phyloP scores from a whole-genome alignment of 305 asterid species.

The Solanum hybrid region DNA sequence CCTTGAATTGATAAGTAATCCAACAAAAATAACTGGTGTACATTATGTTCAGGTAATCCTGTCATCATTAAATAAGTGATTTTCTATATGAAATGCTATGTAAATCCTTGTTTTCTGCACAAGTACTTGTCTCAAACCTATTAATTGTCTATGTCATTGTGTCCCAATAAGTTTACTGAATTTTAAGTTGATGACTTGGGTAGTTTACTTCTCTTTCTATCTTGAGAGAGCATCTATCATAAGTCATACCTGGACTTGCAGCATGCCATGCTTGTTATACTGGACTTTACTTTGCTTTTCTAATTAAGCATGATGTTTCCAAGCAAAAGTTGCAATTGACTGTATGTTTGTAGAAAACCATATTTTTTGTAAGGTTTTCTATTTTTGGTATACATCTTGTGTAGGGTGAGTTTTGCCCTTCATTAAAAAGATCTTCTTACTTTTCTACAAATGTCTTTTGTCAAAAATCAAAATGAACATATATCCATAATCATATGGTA shows the following conservation, averaged over 20 bases:
- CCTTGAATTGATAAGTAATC: constrained; percentile 74
- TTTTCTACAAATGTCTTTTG: background rate
- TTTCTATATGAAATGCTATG: background rate
- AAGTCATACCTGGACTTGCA: background rate
- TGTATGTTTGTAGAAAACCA: background rate
- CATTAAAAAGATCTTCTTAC: background rate
- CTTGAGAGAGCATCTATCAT: background rate
- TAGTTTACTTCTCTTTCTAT: background rate
- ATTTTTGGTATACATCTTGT: background rate
- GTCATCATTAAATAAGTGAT: background rate
- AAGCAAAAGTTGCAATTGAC: background rate
- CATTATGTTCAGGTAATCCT: constrained; percentile 88
- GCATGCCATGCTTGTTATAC: background rate
- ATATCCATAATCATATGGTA: background rate
- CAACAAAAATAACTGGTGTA: constrained; percentile 91
- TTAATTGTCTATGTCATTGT: background rate
- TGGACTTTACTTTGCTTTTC: background rate
- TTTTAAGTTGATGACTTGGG: background rate
- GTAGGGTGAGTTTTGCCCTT: background rate
- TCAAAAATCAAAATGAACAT: background rate
- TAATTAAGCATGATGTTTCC: background rate
- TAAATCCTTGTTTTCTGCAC: background rate
- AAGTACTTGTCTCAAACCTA: background rate
- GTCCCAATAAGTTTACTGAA: background rate
- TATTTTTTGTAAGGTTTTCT: background rate